Conservation (phyloP, 1,284 basidiomycete genomes). For the Chiua sp. region DNA sequence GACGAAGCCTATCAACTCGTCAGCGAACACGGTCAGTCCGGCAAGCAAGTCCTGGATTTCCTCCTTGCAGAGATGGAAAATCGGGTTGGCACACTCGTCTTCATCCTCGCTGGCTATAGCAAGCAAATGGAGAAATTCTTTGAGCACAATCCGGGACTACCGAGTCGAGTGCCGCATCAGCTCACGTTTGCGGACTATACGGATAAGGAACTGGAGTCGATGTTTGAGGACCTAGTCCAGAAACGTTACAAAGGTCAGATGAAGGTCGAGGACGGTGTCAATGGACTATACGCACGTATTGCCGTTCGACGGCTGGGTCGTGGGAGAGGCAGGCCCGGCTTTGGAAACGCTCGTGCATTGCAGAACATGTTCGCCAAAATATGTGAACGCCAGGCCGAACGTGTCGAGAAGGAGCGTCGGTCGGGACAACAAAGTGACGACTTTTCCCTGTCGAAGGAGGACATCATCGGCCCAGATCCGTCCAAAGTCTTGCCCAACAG, state of each 20-base stretch:
- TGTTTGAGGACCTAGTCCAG: conserved; percentile 53
- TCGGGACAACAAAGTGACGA: conserved; percentile 49
- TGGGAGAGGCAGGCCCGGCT: conserved; percentile 56
- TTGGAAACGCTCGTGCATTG: conserved; percentile 68
- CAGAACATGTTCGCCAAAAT: conserved; percentile 53
- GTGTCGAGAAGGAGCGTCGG: conserved; percentile 47
- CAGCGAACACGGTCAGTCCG: conserved; percentile 48
- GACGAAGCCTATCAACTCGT: conserved; percentile 74
- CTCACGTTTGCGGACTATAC: conserved; percentile 67
- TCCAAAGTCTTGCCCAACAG: conserved; percentile 51
- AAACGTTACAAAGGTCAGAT: conserved; percentile 55
- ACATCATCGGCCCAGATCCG: conserved; percentile 69
- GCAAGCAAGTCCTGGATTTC: conserved; percentile 64
- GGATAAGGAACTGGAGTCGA: conserved; percentile 56
- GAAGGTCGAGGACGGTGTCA: conserved; percentile 58
- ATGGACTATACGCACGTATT: conserved; percentile 62
- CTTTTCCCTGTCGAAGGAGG: conserved; percentile 52
- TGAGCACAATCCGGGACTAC: conserved; percentile 70
- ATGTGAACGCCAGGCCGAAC: conserved; percentile 52
- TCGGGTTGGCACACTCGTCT: conserved; percentile 63
- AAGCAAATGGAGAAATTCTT: conserved; percentile 78
- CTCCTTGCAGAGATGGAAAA: conserved; percentile 77
- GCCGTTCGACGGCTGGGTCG: conserved; percentile 58
- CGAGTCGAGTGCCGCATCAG: conserved; percentile 66
- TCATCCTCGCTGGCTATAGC: conserved; percentile 71